These are phyloP conservation scores for Trichoderma sp. DNA, from an alignment of 2,329 filamentous ascomycete genomes.

Conservation along the genomic window DNA sequence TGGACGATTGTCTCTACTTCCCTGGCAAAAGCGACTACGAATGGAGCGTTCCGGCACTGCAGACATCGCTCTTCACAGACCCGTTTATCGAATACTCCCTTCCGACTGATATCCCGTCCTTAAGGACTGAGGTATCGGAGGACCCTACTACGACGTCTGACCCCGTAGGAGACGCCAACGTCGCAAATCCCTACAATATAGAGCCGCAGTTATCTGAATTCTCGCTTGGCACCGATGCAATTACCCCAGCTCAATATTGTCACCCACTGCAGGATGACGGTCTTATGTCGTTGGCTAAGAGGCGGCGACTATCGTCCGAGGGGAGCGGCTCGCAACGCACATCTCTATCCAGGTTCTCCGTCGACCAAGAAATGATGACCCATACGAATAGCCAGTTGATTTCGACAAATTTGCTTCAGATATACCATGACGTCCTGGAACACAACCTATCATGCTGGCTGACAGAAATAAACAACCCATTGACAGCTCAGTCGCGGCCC, in stretches of 20 bases:
- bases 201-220: background rate
- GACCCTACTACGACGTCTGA: background rate
- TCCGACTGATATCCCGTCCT: background rate
- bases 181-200: background rate
- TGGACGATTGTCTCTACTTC: background rate
- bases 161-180: background rate
- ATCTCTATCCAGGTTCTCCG: background rate
- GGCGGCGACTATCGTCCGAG: background rate
- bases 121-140: background rate
- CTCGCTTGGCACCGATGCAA: background rate
- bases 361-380: background rate
- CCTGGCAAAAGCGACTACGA: background rate
- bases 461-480: conserved; percentile 1
- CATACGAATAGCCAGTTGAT: background rate
- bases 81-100: background rate
- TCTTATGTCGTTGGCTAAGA: background rate
- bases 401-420: background rate
- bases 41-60: background rate
- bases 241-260: background rate
- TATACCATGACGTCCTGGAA: conserved; percentile 3
- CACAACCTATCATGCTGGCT: conserved; percentile 5
- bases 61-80: no score
- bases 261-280: background rate
- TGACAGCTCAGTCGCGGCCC: background rate
- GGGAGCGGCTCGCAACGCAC: background rate